A percentile compares a stretch with the other conserved stretches of the same genome.
Conservation (phyloP, 371 early-diverging fungal genomes). For the Mortierella sp. region DNA sequence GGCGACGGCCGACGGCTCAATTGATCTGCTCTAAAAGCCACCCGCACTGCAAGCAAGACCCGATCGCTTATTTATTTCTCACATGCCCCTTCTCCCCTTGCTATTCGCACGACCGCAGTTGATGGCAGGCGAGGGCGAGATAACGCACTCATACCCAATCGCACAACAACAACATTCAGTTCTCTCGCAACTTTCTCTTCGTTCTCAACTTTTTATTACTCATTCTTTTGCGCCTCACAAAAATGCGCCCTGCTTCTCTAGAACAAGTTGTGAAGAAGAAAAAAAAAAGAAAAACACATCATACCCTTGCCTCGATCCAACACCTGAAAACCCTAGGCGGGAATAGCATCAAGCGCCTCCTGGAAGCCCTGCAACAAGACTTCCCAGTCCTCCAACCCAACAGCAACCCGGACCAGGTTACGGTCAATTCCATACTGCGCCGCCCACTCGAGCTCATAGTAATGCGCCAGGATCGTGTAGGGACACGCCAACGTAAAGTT, state of each 20-base stretch:
- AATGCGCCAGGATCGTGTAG: slow-evolving; percentile 96
- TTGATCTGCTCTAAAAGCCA: background rate
- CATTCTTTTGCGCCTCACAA: too few species aligned
- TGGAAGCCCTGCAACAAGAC: slow-evolving; percentile 75
- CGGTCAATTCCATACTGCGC: slow-evolving; percentile 83
- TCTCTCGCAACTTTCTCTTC: too few species aligned
- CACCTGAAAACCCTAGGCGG: background rate
- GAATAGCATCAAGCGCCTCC: slow-evolving; percentile 78
- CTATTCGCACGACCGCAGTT: background rate
- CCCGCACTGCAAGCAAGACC: background rate
- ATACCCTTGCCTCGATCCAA: too few species aligned
- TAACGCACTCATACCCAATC: background rate
- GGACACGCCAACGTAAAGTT: slow-evolving; percentile 96
- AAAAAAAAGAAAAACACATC: background rate
- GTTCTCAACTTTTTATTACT: too few species aligned
- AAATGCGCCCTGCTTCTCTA: too few species aligned
- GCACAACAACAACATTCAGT: background rate
- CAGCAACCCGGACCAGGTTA: slow-evolving; percentile 87
- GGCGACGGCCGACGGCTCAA: background rate
- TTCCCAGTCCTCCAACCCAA: slow-evolving; percentile 88
- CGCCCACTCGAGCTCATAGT: slow-evolving; percentile 94
- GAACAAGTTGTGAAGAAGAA: too few species aligned
- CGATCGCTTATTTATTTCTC: background rate
- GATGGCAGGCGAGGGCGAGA: too few species aligned
- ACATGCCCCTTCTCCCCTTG: background rate